These are phyloP conservation scores for Pythium volutum DNA, from an alignment of 352 stramenopile genomes.

Conservation along the genomic window DNA sequence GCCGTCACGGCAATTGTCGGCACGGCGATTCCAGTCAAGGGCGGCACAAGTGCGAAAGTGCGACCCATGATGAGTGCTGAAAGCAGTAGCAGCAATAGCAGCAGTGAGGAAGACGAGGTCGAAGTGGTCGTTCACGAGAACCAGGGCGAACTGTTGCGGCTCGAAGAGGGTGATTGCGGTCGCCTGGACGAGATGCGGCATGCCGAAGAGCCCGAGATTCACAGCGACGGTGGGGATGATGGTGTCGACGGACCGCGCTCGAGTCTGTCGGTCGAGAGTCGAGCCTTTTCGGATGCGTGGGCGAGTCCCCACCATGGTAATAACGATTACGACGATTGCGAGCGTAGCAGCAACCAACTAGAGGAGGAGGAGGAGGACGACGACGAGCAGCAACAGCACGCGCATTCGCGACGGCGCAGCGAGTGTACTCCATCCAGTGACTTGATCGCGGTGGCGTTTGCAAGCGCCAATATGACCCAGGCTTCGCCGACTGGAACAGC, in stretches of 20 bases:
- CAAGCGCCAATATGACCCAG: background rate
- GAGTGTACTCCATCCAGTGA: slow-evolving; percentile 10
- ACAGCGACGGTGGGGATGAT: slow-evolving; percentile 6
- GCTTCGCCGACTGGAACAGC: background rate
- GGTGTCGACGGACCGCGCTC: background rate
- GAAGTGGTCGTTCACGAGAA: slow-evolving; percentile 1
- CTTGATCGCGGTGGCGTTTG: background rate
- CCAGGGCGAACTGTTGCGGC: background rate
- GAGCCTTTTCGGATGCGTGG: slow-evolving; percentile 7
- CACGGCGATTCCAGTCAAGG: slow-evolving; percentile 14
- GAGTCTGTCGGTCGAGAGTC: slow-evolving; percentile 14
- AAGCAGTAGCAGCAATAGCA: background rate
- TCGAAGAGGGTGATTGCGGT: background rate
- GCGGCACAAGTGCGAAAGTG: slow-evolving; percentile 4
- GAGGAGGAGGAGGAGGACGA: slow-evolving; percentile 30
- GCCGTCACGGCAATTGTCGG: slow-evolving; percentile 13
- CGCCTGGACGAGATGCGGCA: slow-evolving; percentile 4
- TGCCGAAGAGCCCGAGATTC: slow-evolving; percentile 4
- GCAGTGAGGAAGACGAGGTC: background rate
- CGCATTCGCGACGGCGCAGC: slow-evolving; percentile 17
- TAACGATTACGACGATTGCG: slow-evolving; percentile 29
- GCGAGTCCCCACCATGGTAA: slow-evolving; percentile 13
- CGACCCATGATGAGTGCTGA: slow-evolving; percentile 2
- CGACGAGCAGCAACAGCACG: background rate
- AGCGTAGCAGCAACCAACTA: slow-evolving; percentile 33